Evolutionary conservation across 2,329 filamentous ascomycete species (phyloP).

Genomic region (Beauveria sp.): DNA sequence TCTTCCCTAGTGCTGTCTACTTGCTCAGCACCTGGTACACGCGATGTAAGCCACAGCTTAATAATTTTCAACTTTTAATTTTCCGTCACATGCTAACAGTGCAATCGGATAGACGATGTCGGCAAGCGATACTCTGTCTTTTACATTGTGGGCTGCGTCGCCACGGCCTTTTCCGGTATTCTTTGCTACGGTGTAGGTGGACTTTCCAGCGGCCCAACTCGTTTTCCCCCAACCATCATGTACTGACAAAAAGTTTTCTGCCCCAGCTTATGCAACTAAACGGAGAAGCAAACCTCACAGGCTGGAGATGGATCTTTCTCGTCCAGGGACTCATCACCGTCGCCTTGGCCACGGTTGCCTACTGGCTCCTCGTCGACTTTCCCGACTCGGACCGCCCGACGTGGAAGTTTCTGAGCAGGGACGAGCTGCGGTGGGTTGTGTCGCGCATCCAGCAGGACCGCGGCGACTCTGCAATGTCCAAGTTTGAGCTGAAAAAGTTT

Average conservation of each 20-base stretch:
- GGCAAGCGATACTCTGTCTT: constrained; percentile 63
- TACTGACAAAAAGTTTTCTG: neutral
- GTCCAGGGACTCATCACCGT: constrained; percentile 48
- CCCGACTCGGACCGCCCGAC: constrained; percentile 46
- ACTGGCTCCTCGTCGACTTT: constrained; percentile 56
- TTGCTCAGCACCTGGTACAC: constrained; percentile 69
- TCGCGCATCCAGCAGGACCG: constrained; percentile 49
- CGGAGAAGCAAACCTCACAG: constrained; percentile 44
- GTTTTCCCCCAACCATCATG: neutral
- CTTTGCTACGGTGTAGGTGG: constrained; percentile 57
- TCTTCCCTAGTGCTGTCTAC: constrained; percentile 65
- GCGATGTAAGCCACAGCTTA: constrained; percentile 38
- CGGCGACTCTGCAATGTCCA: constrained; percentile 46
- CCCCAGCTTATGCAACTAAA: constrained; percentile 52
- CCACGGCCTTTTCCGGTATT: constrained; percentile 59
- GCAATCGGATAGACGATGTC: constrained; percentile 45
- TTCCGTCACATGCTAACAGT: neutral
- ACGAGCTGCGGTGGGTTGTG: constrained; percentile 47
- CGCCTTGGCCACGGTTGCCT: constrained; percentile 39
- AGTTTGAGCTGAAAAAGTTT: constrained; percentile 42
- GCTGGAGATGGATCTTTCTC: constrained; percentile 64
- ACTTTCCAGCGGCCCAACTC: neutral
- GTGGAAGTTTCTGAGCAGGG: constrained; percentile 44
- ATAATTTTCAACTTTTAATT: neutral
- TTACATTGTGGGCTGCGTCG: constrained; percentile 60